Evolutionary conservation across 805 yeast species (phyloP), one percentile per base, ranked within the genome.

Genomic region (Yarrowia sp.): DNA sequence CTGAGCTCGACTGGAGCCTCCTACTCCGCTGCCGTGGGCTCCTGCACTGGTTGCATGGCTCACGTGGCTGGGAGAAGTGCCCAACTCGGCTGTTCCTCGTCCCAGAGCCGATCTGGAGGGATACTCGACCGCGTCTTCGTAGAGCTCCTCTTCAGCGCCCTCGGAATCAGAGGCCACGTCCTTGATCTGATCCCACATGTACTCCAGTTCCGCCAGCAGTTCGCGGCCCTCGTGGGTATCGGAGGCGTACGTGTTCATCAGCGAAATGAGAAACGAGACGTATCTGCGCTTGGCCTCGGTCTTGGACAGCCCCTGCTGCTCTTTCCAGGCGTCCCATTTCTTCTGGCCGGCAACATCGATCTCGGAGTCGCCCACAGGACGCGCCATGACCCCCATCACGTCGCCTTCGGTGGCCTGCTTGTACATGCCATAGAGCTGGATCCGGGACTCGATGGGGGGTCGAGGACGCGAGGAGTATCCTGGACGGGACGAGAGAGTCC

Each of bases 341-440:
- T 86, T 83, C 73, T 85, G 84, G 10, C 88, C 89, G 3, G 87
- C 87, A 70, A 84, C 88, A 72, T 86, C 91, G 71, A 87, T 91
- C 9, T 84, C 80, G 0, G 84, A 76, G 49, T 75, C 76, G 5
- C 92, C 93, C 0, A 77, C 76, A 0, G 94, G 94, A 56, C 92
- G 79, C 2, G 84, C 83, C 86, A 89, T 83, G 49, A 88, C 81
- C 1, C 88, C 88, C 58, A 83, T 84, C 9, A 90, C 92, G 75
- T 91, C 86, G 9, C 97, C 97, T 76, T 90, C 94, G 6, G 96
- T 91, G 1, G 96, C 93, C 75, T 91, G 97, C 73, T 91, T 92
- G 78, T 91, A 91, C 63, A 91, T 81, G 0, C 96, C 97, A 75
- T 91, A 91, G 4, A 91, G 81, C 70, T 82, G 82, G 68, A 88